A percentile compares a stretch with the other conserved stretches of the same genome.
Evolutionary conservation across 2,329 filamentous ascomycete species (phyloP).

Genomic region (Seiridium cupressi): DNA sequence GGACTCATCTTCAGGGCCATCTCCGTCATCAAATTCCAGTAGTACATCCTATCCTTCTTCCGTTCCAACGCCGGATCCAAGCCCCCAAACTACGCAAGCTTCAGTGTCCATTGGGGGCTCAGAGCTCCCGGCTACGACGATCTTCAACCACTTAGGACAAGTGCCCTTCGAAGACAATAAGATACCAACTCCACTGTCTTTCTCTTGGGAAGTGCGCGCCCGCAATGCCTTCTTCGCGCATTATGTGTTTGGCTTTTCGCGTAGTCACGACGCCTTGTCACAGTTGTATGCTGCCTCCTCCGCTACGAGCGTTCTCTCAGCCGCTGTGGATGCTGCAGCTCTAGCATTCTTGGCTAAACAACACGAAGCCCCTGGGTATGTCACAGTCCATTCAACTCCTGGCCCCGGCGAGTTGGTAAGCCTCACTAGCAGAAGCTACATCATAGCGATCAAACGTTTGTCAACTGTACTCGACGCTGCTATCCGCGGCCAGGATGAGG

Average conservation of each 20-base stretch:
- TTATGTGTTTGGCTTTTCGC: slow-evolving; percentile 19
- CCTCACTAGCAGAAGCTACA: slow-evolving; percentile 3
- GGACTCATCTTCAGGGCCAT: not conserved
- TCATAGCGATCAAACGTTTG: slow-evolving; percentile 10
- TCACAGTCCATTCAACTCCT: not conserved
- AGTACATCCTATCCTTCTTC: not conserved
- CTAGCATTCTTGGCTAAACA: slow-evolving; percentile 17
- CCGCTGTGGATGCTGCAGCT: slow-evolving; percentile 22
- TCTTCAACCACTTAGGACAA: not conserved
- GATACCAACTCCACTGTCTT: not conserved
- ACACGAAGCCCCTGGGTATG: not conserved
- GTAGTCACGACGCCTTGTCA: slow-evolving; percentile 17
- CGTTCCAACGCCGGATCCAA: not conserved
- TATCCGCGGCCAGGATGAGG: not conserved
- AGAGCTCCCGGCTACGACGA: not conserved
- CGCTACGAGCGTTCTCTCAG: slow-evolving; percentile 12
- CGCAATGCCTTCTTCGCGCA: slow-evolving; percentile 21
- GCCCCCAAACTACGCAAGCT: not conserved
- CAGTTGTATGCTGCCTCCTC: slow-evolving; percentile 12
- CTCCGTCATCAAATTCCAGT: not conserved
- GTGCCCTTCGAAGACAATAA: not conserved
- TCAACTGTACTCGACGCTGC: slow-evolving; percentile 9
- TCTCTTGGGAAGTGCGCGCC: slow-evolving; percentile 15
- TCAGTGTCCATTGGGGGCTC: not conserved
- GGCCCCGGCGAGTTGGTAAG: not conserved